phyloP scores from a whole-genome alignment of 139 green algal species.

The Chlorella sorokiniana region DNA sequence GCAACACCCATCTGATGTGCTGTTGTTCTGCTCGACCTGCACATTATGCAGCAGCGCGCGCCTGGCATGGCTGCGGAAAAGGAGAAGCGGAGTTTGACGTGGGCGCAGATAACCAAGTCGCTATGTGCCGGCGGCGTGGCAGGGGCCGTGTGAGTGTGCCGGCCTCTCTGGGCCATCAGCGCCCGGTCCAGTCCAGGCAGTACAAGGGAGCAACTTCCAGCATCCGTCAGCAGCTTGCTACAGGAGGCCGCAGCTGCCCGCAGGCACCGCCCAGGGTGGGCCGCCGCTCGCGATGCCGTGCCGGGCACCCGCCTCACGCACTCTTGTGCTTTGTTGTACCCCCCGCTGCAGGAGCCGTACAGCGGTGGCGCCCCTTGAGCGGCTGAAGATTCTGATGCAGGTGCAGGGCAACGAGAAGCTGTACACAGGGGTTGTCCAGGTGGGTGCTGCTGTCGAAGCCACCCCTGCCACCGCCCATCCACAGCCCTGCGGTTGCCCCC shows the following conservation, averaged over 20 bases:
- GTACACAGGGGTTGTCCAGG: conserved; percentile 89
- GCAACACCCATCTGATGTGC: no score
- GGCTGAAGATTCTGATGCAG: conserved; percentile 98
- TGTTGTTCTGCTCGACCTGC: no score
- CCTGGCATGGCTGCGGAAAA: conserved; percentile 21
- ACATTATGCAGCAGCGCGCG: not conserved
- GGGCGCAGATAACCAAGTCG: conserved; percentile 73
- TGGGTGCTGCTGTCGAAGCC: no score
- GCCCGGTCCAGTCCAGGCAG: no score
- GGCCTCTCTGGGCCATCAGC: not conserved
- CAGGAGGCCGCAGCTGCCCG: no score
- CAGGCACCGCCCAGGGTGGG: no score
- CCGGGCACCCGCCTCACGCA: no score
- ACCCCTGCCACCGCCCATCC: no score
- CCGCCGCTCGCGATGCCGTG: no score
- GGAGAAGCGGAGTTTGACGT: conserved; percentile 41
- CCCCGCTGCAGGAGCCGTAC: conserved; percentile 95
- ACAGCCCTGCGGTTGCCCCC: no score
- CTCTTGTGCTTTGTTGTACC: not conserved
- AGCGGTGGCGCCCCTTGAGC: conserved; percentile 95
- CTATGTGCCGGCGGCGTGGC: conserved; percentile 89
- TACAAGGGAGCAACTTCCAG: no score
- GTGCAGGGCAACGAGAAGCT: conserved; percentile 92
- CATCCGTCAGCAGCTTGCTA: no score
- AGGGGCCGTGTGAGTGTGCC: conserved; percentile 83